Percentiles rank a stretch among this genome's conserved stretches.
phyloP scores from a whole-genome alignment of 768 basidiomycete species.

The Chalciporus piperatus region DNA sequence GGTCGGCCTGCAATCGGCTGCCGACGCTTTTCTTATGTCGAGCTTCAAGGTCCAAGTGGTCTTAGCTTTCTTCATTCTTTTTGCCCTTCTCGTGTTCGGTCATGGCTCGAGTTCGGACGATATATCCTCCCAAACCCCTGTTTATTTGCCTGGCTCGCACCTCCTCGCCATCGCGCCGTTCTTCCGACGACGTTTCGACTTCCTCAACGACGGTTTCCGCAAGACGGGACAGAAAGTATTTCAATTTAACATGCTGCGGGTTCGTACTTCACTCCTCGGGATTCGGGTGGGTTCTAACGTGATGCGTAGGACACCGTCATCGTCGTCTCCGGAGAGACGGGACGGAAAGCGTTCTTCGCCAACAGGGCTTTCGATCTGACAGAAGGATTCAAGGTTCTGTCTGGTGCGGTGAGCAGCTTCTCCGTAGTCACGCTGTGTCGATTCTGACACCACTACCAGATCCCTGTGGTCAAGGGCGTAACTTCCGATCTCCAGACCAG shows the following conservation, averaged over 20 bases:
- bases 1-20: slow-evolving; percentile 39
- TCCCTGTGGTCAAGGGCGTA: slow-evolving; percentile 73
- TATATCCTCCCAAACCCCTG: slow-evolving; percentile 39
- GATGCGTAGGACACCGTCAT: slow-evolving; percentile 63
- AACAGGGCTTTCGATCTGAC: slow-evolving; percentile 71
- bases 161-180: slow-evolving; percentile 63
- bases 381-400: slow-evolving; percentile 77
- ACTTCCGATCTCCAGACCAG: slow-evolving; percentile 66
- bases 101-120: slow-evolving; percentile 46
- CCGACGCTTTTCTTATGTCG: slow-evolving; percentile 36
- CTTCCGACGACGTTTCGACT: slow-evolving; percentile 68
- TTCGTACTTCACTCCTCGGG: slow-evolving; percentile 36
- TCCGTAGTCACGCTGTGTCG: slow-evolving; percentile 9
- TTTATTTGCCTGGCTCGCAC: slow-evolving; percentile 54
- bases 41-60: slow-evolving; percentile 32
- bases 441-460: slow-evolving; percentile 39
- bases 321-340: slow-evolving; percentile 72
- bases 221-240: slow-evolving; percentile 64
- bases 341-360: slow-evolving; percentile 65
- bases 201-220: slow-evolving; percentile 69
- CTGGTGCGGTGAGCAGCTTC: slow-evolving; percentile 60
- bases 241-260: slow-evolving; percentile 66
- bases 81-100: slow-evolving; percentile 40
- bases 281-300: slow-evolving; percentile 16
- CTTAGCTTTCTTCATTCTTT: slow-evolving; percentile 32